Base-by-base conservation (phyloP, 768 basidiomycete species). In the Suillus fuscotomentosus region DNA sequence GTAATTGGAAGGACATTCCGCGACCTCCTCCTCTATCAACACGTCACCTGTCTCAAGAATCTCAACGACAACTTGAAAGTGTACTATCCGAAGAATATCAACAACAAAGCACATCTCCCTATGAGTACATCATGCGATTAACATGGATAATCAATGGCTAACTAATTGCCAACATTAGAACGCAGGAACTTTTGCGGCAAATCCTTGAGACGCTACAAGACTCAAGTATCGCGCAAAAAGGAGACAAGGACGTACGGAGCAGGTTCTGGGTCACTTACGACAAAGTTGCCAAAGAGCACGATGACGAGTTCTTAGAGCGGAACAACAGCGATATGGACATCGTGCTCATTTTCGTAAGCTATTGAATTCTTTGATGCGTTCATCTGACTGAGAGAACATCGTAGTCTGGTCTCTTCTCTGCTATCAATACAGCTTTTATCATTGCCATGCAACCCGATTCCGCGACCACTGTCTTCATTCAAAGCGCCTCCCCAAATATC, bases 401-500 rank as follows among this genome's bases (percentile, higher is more conserved):
- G 10, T 38, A 38, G 36, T 38, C 36, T 9, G 36, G 36, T 38
- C 36, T 38, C 36, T 38, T 38, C 36, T 38, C 36, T 38, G 36
- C 36, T 38, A 10, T 38, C 36, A 38, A 38, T 38, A 10, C 36
- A 10, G 36, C 36, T 10, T 38, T 38, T 60, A 43, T 65, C 27
- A 45, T 47, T 15, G 22, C n/a, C 6, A 55, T 63, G 57, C 50
- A 39, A n/a, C 59, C 56, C 31, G 22, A 57, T 66, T 56, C 57
- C 27, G 60, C 24, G 27, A 59, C 22, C 55, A 48, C 42, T 14
- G 22, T 53, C 54, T 36, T 43, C 39, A 8, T 43, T 68, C 43
- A 68, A 43, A 56, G 27, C 36, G 27, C 39, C 57, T 27, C 57
- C 68, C 36, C 63, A 64, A 50, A 60, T 57, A 20, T 6, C 14